These are phyloP conservation scores for Geosmithia putterillii DNA, from an alignment of 2,329 filamentous ascomycete species.

Conservation along the genomic window DNA sequence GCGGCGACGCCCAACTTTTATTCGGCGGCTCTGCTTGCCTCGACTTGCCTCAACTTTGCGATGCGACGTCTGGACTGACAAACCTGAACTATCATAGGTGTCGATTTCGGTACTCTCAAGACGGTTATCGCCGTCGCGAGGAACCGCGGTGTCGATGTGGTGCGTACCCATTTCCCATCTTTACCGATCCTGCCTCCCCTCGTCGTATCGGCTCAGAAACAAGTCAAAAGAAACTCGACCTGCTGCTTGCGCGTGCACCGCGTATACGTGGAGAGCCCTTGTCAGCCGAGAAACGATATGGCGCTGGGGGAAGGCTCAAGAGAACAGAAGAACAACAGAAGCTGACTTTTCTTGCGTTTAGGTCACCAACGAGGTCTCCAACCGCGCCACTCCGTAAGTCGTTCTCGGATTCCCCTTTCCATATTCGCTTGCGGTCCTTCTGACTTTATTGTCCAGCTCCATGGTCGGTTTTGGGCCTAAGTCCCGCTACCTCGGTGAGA, in stretches of 20 bases:
- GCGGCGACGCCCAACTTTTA: slow-evolving; percentile 1
- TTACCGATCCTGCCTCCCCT: not conserved
- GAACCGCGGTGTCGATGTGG: slow-evolving; percentile 98
- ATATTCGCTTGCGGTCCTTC: not conserved
- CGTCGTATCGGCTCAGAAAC: not conserved
- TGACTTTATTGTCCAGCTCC: slow-evolving; percentile 42
- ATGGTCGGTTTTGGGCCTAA: slow-evolving; percentile 93
- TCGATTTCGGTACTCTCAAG: slow-evolving; percentile 94
- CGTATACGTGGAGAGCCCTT: not conserved
- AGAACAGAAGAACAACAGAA: not conserved
- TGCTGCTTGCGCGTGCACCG: not conserved
- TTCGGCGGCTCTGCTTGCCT: not conserved
- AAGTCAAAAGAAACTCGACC: not conserved
- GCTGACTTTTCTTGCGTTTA: slow-evolving; percentile 18
- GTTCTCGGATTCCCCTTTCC: not conserved
- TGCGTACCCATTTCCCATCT: slow-evolving; percentile 39
- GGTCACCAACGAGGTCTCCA: slow-evolving; percentile 99
- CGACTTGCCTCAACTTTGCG: not conserved
- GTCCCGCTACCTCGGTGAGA: slow-evolving; percentile 84
- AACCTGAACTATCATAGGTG: slow-evolving; percentile 34
- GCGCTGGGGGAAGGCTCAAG: not conserved
- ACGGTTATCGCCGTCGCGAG: slow-evolving; percentile 95
- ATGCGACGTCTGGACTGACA: not conserved
- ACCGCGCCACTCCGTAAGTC: slow-evolving; percentile 92
- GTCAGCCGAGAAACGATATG: too few species aligned